phyloP scores from a whole-genome alignment of 495 filamentous ascomycete genomes.

The Hypoxylon fuscum region DNA sequence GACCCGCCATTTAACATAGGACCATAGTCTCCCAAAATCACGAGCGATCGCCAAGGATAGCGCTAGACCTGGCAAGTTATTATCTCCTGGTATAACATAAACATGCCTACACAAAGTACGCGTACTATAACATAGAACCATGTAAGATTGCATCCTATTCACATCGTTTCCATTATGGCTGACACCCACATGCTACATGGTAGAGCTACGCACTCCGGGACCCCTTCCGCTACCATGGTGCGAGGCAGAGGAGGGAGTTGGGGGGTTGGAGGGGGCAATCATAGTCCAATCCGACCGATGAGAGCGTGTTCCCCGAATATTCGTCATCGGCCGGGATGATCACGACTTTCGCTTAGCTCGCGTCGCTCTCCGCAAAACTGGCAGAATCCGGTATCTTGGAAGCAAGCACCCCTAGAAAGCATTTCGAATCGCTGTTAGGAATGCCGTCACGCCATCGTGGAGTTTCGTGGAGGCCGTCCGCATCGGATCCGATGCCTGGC shows the following conservation, averaged over 20 bases:
- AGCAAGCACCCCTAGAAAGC: slow-evolving; percentile 20
- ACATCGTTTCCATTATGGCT: background rate
- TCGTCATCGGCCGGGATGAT: slow-evolving; percentile 40
- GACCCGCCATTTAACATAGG: slow-evolving; percentile 21
- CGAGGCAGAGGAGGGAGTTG: too few relatives aligned
- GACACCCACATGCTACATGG: background rate
- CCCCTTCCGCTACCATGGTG: slow-evolving; percentile 18
- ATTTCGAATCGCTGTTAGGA: slow-evolving; percentile 29
- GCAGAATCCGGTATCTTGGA: slow-evolving; percentile 28
- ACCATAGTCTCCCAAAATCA: slow-evolving; percentile 35
- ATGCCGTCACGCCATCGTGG: slow-evolving; percentile 33
- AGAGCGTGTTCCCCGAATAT: slow-evolving; percentile 24
- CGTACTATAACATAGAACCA: slow-evolving; percentile 1
- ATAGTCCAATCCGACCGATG: slow-evolving; percentile 26
- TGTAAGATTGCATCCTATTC: background rate
- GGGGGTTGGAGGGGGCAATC: slow-evolving; percentile 5
- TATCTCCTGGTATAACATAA: slow-evolving; percentile 11
- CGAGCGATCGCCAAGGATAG: slow-evolving; percentile 30
- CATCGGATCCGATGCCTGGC: slow-evolving; percentile 25
- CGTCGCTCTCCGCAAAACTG: slow-evolving; percentile 1
- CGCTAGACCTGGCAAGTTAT: slow-evolving; percentile 7
- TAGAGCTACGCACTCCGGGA: slow-evolving; percentile 3
- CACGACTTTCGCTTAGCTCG: slow-evolving; percentile 33
- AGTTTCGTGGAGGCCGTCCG: slow-evolving; percentile 31
- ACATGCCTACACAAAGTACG: slow-evolving; percentile 4